Percentiles rank a stretch among this genome's conserved stretches.
Conservation (phyloP, 1,139 yeast species). For the Taphrina confusa region DNA sequence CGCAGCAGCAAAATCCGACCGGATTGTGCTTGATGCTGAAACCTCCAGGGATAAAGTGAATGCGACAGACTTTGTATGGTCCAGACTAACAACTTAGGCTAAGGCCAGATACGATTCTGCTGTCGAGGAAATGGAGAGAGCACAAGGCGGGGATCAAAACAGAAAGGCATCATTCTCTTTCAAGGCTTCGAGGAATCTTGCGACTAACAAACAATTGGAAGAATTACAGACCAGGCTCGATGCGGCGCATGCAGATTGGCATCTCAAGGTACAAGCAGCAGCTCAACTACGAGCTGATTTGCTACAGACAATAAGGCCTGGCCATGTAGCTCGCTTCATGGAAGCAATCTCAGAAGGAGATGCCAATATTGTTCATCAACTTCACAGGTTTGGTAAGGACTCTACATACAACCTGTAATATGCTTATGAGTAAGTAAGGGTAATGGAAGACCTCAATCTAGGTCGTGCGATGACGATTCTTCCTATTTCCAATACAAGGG, state of each 20-base stretch:
- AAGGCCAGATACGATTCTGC: slow-evolving; percentile 74
- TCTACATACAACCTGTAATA: too few relatives aligned
- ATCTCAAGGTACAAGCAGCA: slow-evolving; percentile 70
- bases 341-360: slow-evolving; percentile 82
- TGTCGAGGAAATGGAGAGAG: slow-evolving; percentile 83
- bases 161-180: slow-evolving; percentile 72
- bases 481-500: slow-evolving; percentile 43
- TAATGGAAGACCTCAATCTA: slow-evolving; percentile 75
- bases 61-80: not conserved
- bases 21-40: slow-evolving; percentile 58
- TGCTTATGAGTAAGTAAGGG: slow-evolving; percentile 81
- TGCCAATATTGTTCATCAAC: slow-evolving; percentile 80
- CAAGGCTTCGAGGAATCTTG: slow-evolving; percentile 72
- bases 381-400: slow-evolving; percentile 59
- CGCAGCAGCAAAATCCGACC: slow-evolving; percentile 22
- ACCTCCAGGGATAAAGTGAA: slow-evolving; percentile 49
- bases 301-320: slow-evolving; percentile 73
- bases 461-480: slow-evolving; percentile 83
- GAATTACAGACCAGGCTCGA: slow-evolving; percentile 80
- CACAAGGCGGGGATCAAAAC: slow-evolving; percentile 77
- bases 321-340: slow-evolving; percentile 67
- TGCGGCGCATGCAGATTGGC: slow-evolving; percentile 80
- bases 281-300: slow-evolving; percentile 74
- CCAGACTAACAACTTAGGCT: slow-evolving; percentile 49
- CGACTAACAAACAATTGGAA: slow-evolving; percentile 64